Evolutionary conservation across 371 early-diverging fungal species (phyloP), one percentile per base, ranked within the genome.

Genomic region (Lichtheimia ornata): DNA sequence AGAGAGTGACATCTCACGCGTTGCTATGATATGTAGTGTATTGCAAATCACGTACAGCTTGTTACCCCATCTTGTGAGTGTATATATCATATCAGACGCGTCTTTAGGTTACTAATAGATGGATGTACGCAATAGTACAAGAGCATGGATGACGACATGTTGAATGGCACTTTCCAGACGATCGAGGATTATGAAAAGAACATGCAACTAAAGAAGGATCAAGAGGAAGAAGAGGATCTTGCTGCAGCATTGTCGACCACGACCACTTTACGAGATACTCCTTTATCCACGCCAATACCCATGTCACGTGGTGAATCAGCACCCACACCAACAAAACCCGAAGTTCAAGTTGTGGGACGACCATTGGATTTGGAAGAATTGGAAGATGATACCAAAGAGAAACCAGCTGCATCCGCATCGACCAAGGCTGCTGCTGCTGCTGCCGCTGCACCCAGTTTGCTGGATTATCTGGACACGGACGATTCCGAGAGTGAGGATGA

Each of bases 141-240:
- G 2, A 15, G 14, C 0, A 58, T 71, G 2, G 74, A 65, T 28
- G 52, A 53, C 12, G 35, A 52, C 7, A 60, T 61, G 25, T 44
- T 69, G 45, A 18, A 52, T 17, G 72, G 72, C 14, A 66, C 69
- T 2, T 71, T 51, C 13, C 59, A 61, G 0, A 28, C 24, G 11
- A n/a, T 42, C 40, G 14, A 40, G 11, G 4, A 15, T 28, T 42
- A 17, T 41, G 20, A 25, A 41, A 14, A 41, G 18, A 41, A 41
- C 13, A n/a, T 35, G 9, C 9, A 22, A 20, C 25, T 13, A 55
- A 44, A 53, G 4, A 11, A 14, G 40, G 50, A 13, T 47, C 17
- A 15, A 25, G 9, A 15, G 24, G 50, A 44, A 17, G 27, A 15
- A 25, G 9, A 15, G 24, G 50, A 44, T 20, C 41, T 20, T 43